These are phyloP conservation scores for Neurospora africana DNA, from an alignment of 495 filamentous ascomycete genomes.

Conservation along the genomic window DNA sequence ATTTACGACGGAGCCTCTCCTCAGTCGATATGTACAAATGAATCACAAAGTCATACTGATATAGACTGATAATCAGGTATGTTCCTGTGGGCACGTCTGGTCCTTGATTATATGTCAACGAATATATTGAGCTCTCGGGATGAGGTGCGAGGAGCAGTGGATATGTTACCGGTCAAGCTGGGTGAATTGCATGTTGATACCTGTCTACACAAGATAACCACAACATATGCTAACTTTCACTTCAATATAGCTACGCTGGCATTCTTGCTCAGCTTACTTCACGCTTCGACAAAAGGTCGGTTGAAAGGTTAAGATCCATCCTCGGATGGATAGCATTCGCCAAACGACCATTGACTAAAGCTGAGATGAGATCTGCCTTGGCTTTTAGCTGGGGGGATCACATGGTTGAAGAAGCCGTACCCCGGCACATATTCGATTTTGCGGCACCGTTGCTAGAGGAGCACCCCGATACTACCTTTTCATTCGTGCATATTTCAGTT, in stretches of 20 bases:
- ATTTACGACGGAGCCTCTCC: neutral
- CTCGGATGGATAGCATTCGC: constrained; percentile 27
- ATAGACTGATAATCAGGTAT: constrained; percentile 14
- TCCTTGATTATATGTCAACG: constrained; percentile 18
- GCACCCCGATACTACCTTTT: constrained; percentile 10
- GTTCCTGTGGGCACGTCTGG: constrained; percentile 25
- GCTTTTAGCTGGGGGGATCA: constrained; percentile 13
- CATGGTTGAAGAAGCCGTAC: constrained; percentile 2
- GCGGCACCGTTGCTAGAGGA: constrained; percentile 22
- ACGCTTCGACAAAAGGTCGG: constrained; percentile 16
- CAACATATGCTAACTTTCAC: neutral
- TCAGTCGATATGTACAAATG: neutral
- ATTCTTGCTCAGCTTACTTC: constrained; percentile 14
- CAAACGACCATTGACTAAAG: constrained; percentile 16
- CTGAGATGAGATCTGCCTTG: constrained; percentile 22
- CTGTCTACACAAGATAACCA: neutral
- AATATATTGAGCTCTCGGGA: constrained; percentile 21
- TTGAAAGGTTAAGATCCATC: constrained; percentile 13
- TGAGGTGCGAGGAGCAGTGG: constrained; percentile 14
- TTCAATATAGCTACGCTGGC: constrained; percentile 13
- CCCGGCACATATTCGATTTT: constrained; percentile 21
- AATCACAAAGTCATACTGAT: constrained; percentile 3
- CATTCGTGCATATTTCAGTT: constrained; percentile 24
- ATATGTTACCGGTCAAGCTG: constrained; percentile 15
- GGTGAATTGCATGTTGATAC: constrained; percentile 16